Conservation (phyloP, 169 alveolate species). For the Perkinsus olseni region DNA sequence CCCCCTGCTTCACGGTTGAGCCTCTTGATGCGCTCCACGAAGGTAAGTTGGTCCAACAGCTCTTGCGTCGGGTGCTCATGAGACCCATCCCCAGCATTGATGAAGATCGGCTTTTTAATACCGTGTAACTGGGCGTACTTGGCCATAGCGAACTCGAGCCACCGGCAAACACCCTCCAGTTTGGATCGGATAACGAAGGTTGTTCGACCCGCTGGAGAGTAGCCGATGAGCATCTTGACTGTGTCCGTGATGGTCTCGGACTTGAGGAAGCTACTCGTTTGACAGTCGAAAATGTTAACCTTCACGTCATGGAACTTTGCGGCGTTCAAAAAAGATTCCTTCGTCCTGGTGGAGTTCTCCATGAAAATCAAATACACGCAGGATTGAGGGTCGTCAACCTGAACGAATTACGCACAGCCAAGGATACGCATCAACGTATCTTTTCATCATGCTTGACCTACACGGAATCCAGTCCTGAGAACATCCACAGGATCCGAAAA, state of each 20-base stretch:
- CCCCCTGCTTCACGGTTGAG: not conserved
- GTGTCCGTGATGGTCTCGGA: conserved; percentile 60
- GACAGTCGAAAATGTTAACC: conserved; percentile 24
- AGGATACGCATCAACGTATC: not conserved
- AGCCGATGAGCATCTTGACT: conserved; percentile 44
- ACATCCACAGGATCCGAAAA: not conserved
- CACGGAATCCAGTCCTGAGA: not conserved
- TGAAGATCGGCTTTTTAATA: conserved; percentile 42
- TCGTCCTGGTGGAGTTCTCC: conserved; percentile 68
- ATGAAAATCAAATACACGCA: conserved; percentile 41
- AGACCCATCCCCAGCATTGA: conserved; percentile 72
- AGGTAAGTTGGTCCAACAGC: conserved; percentile 61
- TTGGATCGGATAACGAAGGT: not conserved
- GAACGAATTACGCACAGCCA: not conserved
- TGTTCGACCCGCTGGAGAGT: conserved; percentile 23
- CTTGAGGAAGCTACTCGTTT: conserved; percentile 28
- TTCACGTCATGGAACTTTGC: conserved; percentile 32
- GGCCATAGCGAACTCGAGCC: conserved; percentile 33
- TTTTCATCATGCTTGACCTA: not conserved
- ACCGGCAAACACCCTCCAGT: conserved; percentile 31
- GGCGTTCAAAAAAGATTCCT: conserved; percentile 67
- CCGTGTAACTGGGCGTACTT: conserved; percentile 15
- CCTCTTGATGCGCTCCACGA: conserved; percentile 45
- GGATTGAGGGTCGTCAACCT: conserved; percentile 15
- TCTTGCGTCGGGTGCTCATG: conserved; percentile 77